Base-by-base conservation (phyloP, 2,329 filamentous ascomycete species). In the Botrytis medusae region DNA sequence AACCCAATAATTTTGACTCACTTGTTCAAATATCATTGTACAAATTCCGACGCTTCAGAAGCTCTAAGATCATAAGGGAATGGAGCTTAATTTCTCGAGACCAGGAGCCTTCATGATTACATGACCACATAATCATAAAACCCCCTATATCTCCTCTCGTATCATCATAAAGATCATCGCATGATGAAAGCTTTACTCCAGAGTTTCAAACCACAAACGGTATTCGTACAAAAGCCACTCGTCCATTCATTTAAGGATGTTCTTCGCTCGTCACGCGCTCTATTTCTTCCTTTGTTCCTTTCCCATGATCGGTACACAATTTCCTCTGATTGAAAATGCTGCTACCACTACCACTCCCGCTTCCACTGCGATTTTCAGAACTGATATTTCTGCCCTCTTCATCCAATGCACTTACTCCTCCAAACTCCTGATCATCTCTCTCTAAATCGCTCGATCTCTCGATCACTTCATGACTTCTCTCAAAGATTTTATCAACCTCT, bases 401-500 rank as follows among this genome's bases (percentile, higher is more conserved):
- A 40, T n/a, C 2, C 14, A 40, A n/a, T 2, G 14, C 7, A 62
- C 22, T 29, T 16, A 54, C 7, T 29, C 16, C 20, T 14, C 22
- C 10, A 7, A 4, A 18, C 22, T 20, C 44, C 29, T 54, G 29
- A 40, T 62, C 60, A n/a, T 9, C 48, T 8, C 20, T 16, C 16
- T n/a, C 40, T 25, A 6, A 7, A 22, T n/a, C 22, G 1, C 8
- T 14, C 10, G 12, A 6, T 29, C 20, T 6, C 8, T 12, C 22
- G 9, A n/a, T 9, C 18, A 14, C 25, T 14, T 25, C 34, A 16
- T 32, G 16, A 0, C 7, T n/a, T 14, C 32, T 57, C 46, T 20
- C 42, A 63, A 73, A 70, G 8, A 73, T 8, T 2, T 46, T 9
- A 63, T 79, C 88, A 84, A 92, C 89, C 78, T 91, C 90, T 77